Evolutionary conservation across 2,329 filamentous ascomycete genomes (phyloP).

Genomic region (Trichoderma oligosporum): DNA sequence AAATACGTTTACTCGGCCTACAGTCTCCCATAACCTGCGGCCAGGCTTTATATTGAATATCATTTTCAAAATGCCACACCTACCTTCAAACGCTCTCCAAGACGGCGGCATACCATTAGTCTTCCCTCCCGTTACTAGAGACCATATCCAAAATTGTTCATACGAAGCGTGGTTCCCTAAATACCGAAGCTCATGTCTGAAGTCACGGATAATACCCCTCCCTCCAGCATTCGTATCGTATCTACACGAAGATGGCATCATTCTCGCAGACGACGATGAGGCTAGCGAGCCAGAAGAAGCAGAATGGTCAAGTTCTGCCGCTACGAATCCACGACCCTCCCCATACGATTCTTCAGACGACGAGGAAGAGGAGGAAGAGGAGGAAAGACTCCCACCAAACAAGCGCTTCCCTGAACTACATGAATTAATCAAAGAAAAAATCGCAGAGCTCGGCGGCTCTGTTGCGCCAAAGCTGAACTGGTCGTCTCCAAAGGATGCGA

Average conservation of each 20-base stretch:
- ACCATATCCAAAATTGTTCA: constrained; percentile 90
- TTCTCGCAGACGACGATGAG: constrained; percentile 69
- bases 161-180: constrained; percentile 88
- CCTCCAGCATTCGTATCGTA: constrained; percentile 75
- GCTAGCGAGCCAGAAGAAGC: constrained; percentile 54
- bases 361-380: constrained; percentile 50
- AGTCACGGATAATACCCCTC: constrained; percentile 79
- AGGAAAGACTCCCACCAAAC: constrained; percentile 46
- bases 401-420: constrained; percentile 69
- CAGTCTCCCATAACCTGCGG: no score
- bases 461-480: constrained; percentile 95
- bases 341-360: constrained; percentile 44
- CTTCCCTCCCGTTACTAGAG: constrained; percentile 79
- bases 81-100: constrained; percentile 25
- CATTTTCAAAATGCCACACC: constrained; percentile 35
- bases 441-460: constrained; percentile 75
- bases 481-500: constrained; percentile 94
- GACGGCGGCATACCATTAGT: constrained; percentile 41
- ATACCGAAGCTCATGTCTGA: constrained; percentile 78
- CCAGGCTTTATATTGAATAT: background rate
- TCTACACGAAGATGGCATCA: constrained; percentile 86
- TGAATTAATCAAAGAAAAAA: constrained; percentile 68
- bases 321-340: constrained; percentile 27
- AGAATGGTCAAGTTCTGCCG: constrained; percentile 41
- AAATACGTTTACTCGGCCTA: no score